These are phyloP conservation scores for Microdochium nivale DNA, from an alignment of 2,329 filamentous ascomycete genomes.

Conservation along the genomic window DNA sequence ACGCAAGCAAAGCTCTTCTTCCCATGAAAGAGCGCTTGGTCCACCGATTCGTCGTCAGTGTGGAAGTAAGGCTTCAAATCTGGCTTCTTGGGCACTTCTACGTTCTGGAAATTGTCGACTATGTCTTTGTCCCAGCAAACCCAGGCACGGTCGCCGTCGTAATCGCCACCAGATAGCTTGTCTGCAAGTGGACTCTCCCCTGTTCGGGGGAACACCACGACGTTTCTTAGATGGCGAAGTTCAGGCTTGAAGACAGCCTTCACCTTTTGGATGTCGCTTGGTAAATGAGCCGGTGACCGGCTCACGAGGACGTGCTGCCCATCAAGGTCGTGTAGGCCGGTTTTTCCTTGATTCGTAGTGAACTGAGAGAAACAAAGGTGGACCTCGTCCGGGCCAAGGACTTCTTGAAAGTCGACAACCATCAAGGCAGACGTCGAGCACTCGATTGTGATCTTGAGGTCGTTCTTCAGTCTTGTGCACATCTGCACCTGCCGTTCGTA, in stretches of 20 bases:
- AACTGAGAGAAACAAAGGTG: conserved; percentile 60
- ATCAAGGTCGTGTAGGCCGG: conserved; percentile 45
- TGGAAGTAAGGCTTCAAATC: conserved; percentile 18
- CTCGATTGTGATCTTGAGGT: conserved; percentile 51
- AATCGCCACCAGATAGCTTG: conserved; percentile 70
- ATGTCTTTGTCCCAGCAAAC: conserved; percentile 64
- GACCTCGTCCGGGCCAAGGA: conserved; percentile 56
- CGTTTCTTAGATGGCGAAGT: conserved; percentile 62
- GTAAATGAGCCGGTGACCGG: conserved; percentile 59
- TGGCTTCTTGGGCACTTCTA: conserved; percentile 32
- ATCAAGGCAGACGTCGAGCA: conserved; percentile 57
- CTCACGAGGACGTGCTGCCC: conserved; percentile 57
- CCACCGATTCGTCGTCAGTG: not conserved
- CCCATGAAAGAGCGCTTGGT: not conserved
- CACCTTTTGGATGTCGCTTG: conserved; percentile 66
- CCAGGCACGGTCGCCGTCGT: conserved; percentile 74
- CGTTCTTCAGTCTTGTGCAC: conserved; percentile 43
- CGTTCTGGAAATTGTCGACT: conserved; percentile 58
- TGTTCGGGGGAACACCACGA: conserved; percentile 65
- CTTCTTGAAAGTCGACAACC: conserved; percentile 55
- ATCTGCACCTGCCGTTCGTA: conserved; percentile 38
- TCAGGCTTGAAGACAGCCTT: conserved; percentile 47
- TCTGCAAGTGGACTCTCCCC: conserved; percentile 57
- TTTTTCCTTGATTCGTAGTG: conserved; percentile 48
- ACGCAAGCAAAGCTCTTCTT: not conserved